These are phyloP conservation scores for Trichosporon faecale DNA, from an alignment of 1,284 basidiomycete genomes.

Conservation along the genomic window DNA sequence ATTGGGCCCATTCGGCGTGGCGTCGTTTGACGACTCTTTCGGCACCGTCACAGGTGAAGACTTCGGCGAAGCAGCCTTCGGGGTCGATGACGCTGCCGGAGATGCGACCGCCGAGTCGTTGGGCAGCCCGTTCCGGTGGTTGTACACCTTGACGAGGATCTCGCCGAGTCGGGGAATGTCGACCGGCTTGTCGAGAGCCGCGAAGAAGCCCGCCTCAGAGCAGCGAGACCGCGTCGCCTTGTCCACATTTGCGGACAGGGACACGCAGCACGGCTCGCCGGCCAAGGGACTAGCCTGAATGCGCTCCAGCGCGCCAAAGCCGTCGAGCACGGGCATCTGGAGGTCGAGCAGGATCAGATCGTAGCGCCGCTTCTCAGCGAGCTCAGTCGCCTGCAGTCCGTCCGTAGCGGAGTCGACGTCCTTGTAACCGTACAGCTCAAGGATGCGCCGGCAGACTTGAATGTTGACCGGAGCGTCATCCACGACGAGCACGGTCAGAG, in stretches of 20 bases:
- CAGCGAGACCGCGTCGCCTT: slow-evolving; percentile 37
- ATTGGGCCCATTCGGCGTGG: too few species aligned
- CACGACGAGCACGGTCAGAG: slow-evolving; percentile 45
- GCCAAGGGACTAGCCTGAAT: slow-evolving; percentile 36
- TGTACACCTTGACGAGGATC: slow-evolving; percentile 24
- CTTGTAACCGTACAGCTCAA: slow-evolving; percentile 46
- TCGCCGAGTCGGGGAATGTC: slow-evolving; percentile 36
- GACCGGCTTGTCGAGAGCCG: slow-evolving; percentile 44
- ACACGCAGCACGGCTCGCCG: slow-evolving; percentile 41
- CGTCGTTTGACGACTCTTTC: not conserved
- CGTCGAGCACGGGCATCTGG: slow-evolving; percentile 48
- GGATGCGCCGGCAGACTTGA: slow-evolving; percentile 39
- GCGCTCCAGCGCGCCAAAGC: slow-evolving; percentile 35
- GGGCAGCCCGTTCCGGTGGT: not conserved
- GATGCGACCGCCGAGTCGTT: not conserved
- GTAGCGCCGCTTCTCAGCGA: slow-evolving; percentile 36
- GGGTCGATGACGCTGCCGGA: not conserved
- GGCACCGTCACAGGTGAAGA: not conserved
- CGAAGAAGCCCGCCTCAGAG: slow-evolving; percentile 35
- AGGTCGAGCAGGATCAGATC: slow-evolving; percentile 48
- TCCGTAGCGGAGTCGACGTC: slow-evolving; percentile 37
- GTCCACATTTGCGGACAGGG: slow-evolving; percentile 48
- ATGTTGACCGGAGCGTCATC: slow-evolving; percentile 50
- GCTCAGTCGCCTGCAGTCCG: slow-evolving; percentile 43
- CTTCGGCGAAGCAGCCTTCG: not conserved